These are phyloP conservation scores for Geotrichum klebahnii DNA, from an alignment of 1,139 yeast genomes.

Conservation along the genomic window DNA sequence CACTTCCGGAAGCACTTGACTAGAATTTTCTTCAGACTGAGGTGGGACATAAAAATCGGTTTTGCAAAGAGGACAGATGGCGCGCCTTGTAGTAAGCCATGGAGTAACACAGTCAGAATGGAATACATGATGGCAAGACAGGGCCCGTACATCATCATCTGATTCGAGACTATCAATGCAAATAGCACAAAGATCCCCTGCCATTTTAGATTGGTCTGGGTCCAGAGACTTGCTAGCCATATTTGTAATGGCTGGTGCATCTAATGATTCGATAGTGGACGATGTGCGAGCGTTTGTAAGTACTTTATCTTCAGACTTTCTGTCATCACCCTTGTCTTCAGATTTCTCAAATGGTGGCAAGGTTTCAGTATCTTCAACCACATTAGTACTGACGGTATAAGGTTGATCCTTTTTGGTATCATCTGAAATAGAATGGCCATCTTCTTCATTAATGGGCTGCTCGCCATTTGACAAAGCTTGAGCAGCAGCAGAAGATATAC, in stretches of 20 bases:
- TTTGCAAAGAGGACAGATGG: constrained; percentile 82
- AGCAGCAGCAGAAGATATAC: constrained; percentile 25
- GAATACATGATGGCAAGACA: constrained; percentile 78
- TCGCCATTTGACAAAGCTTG: constrained; percentile 7
- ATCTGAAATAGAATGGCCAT: neutral
- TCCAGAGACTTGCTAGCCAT: constrained; percentile 63
- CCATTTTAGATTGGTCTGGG: constrained; percentile 43
- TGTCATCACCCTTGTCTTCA: neutral
- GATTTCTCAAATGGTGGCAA: neutral
- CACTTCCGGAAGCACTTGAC: too few species aligned
- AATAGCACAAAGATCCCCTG: constrained; percentile 53
- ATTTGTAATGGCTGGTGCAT: too few species aligned
- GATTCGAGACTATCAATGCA: constrained; percentile 66
- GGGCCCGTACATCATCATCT: constrained; percentile 64
- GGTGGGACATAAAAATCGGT: constrained; percentile 34
- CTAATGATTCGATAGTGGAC: too few species aligned
- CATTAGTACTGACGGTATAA: neutral
- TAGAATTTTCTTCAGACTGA: neutral
- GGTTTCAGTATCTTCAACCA: neutral
- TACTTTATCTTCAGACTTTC: constrained; percentile 47
- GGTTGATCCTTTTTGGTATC: neutral
- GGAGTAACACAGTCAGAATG: constrained; percentile 77
- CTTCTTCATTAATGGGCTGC: neutral
- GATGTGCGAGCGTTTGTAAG: too few species aligned
- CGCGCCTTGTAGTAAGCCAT: constrained; percentile 71